These are phyloP conservation scores for Venturia carpophila DNA, from an alignment of 2,329 filamentous ascomycete genomes.

Conservation along the genomic window DNA sequence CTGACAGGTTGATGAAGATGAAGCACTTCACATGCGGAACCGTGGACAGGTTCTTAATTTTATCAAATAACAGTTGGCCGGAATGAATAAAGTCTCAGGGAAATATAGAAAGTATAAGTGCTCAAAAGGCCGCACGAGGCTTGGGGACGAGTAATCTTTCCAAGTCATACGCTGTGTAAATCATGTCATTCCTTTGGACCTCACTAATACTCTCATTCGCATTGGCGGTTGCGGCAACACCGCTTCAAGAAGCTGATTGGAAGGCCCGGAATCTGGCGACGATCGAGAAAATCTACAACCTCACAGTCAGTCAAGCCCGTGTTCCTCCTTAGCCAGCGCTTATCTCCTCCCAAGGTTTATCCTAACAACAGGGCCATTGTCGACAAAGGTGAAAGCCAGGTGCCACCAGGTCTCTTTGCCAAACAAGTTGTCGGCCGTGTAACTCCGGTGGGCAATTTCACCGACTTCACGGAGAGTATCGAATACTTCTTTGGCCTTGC, in stretches of 20 bases:
- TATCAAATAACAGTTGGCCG: too few relatives aligned
- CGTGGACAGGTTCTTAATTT: too few relatives aligned
- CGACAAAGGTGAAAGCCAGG: slow-evolving; percentile 28
- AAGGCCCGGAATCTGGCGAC: slow-evolving; percentile 32
- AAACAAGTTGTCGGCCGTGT: slow-evolving; percentile 34
- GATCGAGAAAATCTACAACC: slow-evolving; percentile 35
- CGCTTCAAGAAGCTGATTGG: not conserved
- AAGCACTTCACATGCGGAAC: too few relatives aligned
- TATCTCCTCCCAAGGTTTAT: slow-evolving; percentile 25
- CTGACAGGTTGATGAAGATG: not conserved
- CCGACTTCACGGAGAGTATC: slow-evolving; percentile 35
- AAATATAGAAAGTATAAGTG: not conserved
- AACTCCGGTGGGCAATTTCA: slow-evolving; percentile 37
- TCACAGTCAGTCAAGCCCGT: slow-evolving; percentile 23
- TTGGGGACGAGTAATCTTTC: too few relatives aligned
- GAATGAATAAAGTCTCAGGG: too few relatives aligned
- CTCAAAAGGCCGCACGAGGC: not conserved
- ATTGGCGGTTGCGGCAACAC: not conserved
- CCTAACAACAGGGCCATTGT: slow-evolving; percentile 35
- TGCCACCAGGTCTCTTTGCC: slow-evolving; percentile 32
- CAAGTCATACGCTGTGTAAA: not conserved
- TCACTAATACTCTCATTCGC: not conserved
- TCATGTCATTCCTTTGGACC: not conserved
- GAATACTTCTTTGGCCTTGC: slow-evolving; percentile 41
- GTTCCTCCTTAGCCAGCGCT: not conserved